Evolutionary conservation across 805 yeast genomes (phyloP), one percentile per base, ranked within the genome.

Genomic region (Torulaspora maleeae): DNA sequence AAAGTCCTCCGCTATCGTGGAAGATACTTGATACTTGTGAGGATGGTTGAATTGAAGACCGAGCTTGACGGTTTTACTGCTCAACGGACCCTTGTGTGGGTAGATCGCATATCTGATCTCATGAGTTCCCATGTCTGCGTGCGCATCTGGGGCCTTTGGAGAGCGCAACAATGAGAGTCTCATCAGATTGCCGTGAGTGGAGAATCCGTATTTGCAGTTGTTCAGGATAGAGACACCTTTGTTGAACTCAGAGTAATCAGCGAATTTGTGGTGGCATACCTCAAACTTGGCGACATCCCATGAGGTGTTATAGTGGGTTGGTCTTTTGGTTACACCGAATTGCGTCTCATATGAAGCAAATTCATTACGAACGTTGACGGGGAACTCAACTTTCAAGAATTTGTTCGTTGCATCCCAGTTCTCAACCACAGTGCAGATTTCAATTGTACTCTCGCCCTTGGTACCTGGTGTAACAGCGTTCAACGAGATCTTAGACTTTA

Each of bases 241-340:
- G 50, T 77, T 78, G 64, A 72, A 78, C 59, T 88, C 98, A 20
- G 95, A 84, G 56, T 86, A 80, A 63, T 91, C 99, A 55, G 95
- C 91, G 68, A 87, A 91, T 60, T 86, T 86, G 66, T 93, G 99
- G 59, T 85, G 88, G 59, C 96, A 86, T 9, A 89, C 96, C 67
- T 91, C 99, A 65, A 91, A 91, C 64, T 89, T 90, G 47, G 98
- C 98, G 27, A 84, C 83, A 59, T 91, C 99, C 98, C 98, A 91
- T 0, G 87, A 72, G 0, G 99, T 91, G 63, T 91, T 93, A 70
- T 74, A 91, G 66, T 91, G 97, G 0, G 98, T 91, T 38, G 98
- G 95, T 54, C 98, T 79, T 58, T 78, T 81, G 5, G 95, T 91
- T 37, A 86, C 67, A 43, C 99, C 99, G 67, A 86, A 91, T 64